Base-by-base conservation (phyloP, 257 asterid species). In the Eustoma russellianum region DNA sequence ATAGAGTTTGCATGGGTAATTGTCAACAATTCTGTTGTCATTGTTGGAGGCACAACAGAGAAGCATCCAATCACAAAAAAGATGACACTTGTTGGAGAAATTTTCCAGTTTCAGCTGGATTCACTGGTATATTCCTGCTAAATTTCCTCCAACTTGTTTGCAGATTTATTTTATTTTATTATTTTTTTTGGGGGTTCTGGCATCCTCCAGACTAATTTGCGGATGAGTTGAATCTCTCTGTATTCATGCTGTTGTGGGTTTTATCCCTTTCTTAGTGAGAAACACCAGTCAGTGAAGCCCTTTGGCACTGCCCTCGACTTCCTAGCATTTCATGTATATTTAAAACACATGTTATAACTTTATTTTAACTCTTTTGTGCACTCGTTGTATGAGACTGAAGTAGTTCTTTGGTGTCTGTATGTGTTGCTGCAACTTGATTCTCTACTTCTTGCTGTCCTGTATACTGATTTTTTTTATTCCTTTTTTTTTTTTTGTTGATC, bases 31-130 rank as follows among this genome's bases (percentile, higher is more conserved):
- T 83, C 97, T 47, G 17, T 89, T 50, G 53, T 86, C 60, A 70
- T 89, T 60, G 94, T 74, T 59, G 97, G 97, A 50, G 97, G 97
- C 66, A 89, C 97, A 59, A 89, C 97, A 11, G 97, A 89, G 40
- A 89, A 86, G 77, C 97, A 89, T 71, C 97, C 95, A 12, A 72
- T 64, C 59, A 85, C 93, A 46, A 89, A 89, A 70, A 86, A 63
- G 76, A 83, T 89, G 95, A 83, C 67, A 53, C 83, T 89, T 51
- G 88, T 86, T 56, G 95, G 97, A 61, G 97, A 89, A 73, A 53
- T 83, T 28, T 78, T 89, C 66, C 83, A 74, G 68, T 89, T 86
- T 65, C 71, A 83, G 33, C 74, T 83, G 6, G 86, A 83, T 52
- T 70, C 85, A 13, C 88, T 33, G 93, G 97, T 85, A 77, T 28